Percentiles rank a stretch among this genome's conserved stretches.
phyloP scores from a whole-genome alignment of 306 rosid genomes.

The Mimosa pudica region DNA sequence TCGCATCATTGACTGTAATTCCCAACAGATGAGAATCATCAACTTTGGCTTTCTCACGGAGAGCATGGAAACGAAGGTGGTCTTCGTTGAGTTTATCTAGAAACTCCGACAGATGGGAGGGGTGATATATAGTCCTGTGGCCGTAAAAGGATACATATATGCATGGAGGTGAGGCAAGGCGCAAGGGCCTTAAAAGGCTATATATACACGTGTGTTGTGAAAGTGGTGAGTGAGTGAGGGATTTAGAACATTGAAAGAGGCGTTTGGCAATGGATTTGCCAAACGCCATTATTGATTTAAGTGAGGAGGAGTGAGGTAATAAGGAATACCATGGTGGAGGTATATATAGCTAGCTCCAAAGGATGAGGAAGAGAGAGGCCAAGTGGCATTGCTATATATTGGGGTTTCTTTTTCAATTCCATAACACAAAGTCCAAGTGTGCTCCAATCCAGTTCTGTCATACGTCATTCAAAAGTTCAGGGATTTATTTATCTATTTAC shows the following conservation, averaged over 20 bases:
- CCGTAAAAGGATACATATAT: constrained; percentile 23
- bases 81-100: constrained; percentile 35
- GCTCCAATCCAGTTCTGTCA: no score
- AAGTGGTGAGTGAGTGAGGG: neutral
- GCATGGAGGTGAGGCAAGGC: no score
- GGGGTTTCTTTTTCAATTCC: no score
- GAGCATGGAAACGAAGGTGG: neutral
- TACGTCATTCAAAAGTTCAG: no score
- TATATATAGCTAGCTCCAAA: no score
- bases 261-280: constrained; percentile 47
- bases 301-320: constrained; percentile 10
- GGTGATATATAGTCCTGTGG: constrained; percentile 34
- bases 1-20: constrained; percentile 56
- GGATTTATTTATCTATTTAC: no score
- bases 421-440: no score
- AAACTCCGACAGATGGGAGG: constrained; percentile 46
- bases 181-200: constrained; percentile 28
- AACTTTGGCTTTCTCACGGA: neutral
- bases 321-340: neutral
- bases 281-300: constrained; percentile 54
- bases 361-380: no score
- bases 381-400: no score
- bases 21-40: neutral
- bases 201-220: no score
- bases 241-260: constrained; percentile 26